Percentiles rank a stretch among this genome's conserved stretches.
phyloP scores from a whole-genome alignment of 1,284 basidiomycete species.

The Ganoderma sinense region DNA sequence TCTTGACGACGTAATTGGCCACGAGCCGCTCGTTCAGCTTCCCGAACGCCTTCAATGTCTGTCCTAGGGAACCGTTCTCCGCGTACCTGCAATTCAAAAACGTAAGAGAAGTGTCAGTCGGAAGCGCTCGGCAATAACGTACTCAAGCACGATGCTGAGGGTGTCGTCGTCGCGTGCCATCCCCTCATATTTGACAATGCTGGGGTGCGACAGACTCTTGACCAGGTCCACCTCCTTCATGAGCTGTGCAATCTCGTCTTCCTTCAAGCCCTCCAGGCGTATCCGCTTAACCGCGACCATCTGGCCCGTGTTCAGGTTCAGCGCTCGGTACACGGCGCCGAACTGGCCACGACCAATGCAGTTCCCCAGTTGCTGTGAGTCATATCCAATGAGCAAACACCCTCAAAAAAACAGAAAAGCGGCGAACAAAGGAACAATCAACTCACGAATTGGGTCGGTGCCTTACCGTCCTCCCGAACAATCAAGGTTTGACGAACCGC shows the following conservation, averaged over 20 bases:
- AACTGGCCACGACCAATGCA: slow-evolving; percentile 97
- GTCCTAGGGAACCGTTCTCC: slow-evolving; percentile 92
- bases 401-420: neutral
- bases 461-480: slow-evolving; percentile 83
- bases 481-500: slow-evolving; percentile 80
- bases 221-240: slow-evolving; percentile 93
- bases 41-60: slow-evolving; percentile 91
- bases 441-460: slow-evolving; percentile 86
- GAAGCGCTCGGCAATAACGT: slow-evolving; percentile 42
- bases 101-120: slow-evolving; percentile 39
- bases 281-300: slow-evolving; percentile 97
- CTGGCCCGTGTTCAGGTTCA: slow-evolving; percentile 92
- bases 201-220: slow-evolving; percentile 88
- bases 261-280: slow-evolving; percentile 84
- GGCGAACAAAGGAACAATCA: slow-evolving; percentile 30
- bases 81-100: slow-evolving; percentile 68
- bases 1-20: slow-evolving; percentile 91
- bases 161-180: slow-evolving; percentile 91
- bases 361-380: slow-evolving; percentile 87
- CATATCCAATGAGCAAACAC: slow-evolving; percentile 3
- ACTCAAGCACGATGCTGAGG: slow-evolving; percentile 93
- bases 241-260: slow-evolving; percentile 85
- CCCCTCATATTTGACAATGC: slow-evolving; percentile 96
- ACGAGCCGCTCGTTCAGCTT: slow-evolving; percentile 91
- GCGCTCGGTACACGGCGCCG: slow-evolving; percentile 92